Base-by-base conservation (phyloP, 306 rosid species). In the Vigna radiata region DNA sequence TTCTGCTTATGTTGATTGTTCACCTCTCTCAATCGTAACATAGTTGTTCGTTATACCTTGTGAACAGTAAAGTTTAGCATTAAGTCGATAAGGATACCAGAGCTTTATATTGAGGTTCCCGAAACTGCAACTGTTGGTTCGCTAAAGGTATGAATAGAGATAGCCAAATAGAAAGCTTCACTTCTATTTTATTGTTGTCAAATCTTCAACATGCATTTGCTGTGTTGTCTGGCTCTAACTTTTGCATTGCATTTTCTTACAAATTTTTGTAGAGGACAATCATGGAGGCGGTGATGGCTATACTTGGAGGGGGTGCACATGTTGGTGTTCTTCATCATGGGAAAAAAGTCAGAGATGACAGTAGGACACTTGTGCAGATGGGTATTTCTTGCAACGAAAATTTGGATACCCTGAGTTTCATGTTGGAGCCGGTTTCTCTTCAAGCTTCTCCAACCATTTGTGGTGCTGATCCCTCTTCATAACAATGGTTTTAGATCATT, bases 81-180 rank as follows among this genome's bases (percentile, higher is more conserved):
- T 4, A 89, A 91, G 75, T 89, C 98, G 47, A 84, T 94, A 81
- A 88, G 60, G 87, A 86, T 94, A 66, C 97, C 98, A n/a, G 98
- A 94, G 87, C 87, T 94, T 68, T 89, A 86, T 70, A 79, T 94
- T 68, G 97, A 94, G 85, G 94, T 94, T 76, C 95, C 98, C 1
- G 93, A 91, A 71, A 89, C 93, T 27, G 89, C 91, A 66, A 94
- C 98, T 46, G 77, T 94, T 53, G 96, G 93, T 85, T 89, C 88
- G 10, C 76, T 94, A 52, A 91, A 91, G 98, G 98, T 94, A 85
- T 75, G 17, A 67, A 65, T 46, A 12, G 36, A 31, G 14, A n/a
- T 27, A 27, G 69, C 21, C 13, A 56, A 61, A 73, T 47, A 15
- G n/a, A 53, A 50, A 44, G 15, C 52, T 75, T 14, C 21, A 12